These are phyloP conservation scores for Aspergillus nidulans DNA, from an alignment of 495 filamentous ascomycete genomes.

Conservation along the genomic window DNA sequence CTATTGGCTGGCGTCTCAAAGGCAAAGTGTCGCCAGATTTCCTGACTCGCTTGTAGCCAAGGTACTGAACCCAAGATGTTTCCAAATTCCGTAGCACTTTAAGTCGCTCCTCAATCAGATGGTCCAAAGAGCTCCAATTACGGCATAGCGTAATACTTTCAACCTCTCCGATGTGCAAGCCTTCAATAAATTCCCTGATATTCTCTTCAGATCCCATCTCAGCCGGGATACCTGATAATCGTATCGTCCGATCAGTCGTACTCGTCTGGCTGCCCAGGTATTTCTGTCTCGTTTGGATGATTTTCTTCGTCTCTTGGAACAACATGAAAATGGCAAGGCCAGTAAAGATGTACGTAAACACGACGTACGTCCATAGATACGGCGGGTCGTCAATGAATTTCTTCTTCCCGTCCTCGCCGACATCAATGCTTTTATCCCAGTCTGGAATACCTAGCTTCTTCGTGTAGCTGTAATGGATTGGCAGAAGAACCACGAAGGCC, in stretches of 20 bases:
- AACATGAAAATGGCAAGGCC: conserved; percentile 77
- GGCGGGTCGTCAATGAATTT: conserved; percentile 29
- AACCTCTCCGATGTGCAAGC: conserved; percentile 86
- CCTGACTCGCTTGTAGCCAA: conserved; percentile 48
- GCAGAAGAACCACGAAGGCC: conserved; percentile 72
- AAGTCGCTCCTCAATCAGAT: conserved; percentile 63
- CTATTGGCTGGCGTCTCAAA: conserved; percentile 40
- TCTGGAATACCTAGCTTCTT: conserved; percentile 42
- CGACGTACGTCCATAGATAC: conserved; percentile 91
- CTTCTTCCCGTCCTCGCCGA: conserved; percentile 24
- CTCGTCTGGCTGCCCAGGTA: conserved; percentile 92
- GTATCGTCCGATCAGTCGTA: conserved; percentile 89
- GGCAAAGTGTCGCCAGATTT: conserved; percentile 48
- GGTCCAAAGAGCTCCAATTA: conserved; percentile 81
- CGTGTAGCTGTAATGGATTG: conserved; percentile 72
- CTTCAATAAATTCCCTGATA: conserved; percentile 84
- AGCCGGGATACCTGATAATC: conserved; percentile 79
- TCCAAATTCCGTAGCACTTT: conserved; percentile 69
- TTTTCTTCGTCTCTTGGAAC: conserved; percentile 70
- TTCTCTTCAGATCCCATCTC: conserved; percentile 76
- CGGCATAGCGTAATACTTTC: conserved; percentile 83
- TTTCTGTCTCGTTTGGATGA: conserved; percentile 81
- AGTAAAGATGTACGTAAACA: conserved; percentile 89
- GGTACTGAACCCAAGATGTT: conserved; percentile 73
- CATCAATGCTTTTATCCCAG: conserved; percentile 29